Evolutionary conservation across 257 asterid species (phyloP).

Genomic region (Solanum etuberosum): DNA sequence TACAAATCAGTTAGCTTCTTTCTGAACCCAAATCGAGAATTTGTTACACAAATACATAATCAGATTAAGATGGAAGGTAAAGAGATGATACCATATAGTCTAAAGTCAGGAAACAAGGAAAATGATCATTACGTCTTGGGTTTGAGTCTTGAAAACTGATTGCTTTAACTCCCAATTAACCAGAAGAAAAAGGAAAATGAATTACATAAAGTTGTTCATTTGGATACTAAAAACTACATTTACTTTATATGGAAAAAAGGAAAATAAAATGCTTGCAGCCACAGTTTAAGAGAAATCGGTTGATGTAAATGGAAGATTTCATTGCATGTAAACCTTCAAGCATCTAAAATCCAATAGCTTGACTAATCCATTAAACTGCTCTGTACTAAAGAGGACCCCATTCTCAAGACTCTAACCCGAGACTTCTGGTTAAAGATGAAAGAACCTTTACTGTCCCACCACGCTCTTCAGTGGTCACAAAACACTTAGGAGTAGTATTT

Average conservation of each 20-base stretch:
- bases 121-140: not conserved
- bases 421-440: not conserved
- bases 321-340: not conserved
- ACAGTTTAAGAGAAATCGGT: not conserved
- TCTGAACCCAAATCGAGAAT: not conserved
- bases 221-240: not conserved
- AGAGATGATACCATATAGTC: not conserved
- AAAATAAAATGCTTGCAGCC: not conserved
- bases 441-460: not conserved
- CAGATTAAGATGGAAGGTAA: not conserved
- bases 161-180: not conserved
- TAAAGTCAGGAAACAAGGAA: not conserved
- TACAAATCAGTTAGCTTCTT: not conserved
- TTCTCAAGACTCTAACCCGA: not conserved
- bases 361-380: not conserved
- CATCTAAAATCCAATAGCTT: not conserved
- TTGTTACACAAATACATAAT: not conserved
- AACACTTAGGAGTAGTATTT: not conserved
- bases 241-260: not conserved
- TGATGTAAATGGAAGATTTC: not conserved
- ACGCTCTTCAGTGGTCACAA: not conserved
- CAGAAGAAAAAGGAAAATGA: not conserved
- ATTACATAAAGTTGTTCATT: not conserved
- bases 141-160: not conserved
- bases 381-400: not conserved